A percentile compares a stretch with the other conserved stretches of the same genome.
phyloP scores from a whole-genome alignment of 2,329 filamentous ascomycete genomes.

The Mollisia scopiformis region DNA sequence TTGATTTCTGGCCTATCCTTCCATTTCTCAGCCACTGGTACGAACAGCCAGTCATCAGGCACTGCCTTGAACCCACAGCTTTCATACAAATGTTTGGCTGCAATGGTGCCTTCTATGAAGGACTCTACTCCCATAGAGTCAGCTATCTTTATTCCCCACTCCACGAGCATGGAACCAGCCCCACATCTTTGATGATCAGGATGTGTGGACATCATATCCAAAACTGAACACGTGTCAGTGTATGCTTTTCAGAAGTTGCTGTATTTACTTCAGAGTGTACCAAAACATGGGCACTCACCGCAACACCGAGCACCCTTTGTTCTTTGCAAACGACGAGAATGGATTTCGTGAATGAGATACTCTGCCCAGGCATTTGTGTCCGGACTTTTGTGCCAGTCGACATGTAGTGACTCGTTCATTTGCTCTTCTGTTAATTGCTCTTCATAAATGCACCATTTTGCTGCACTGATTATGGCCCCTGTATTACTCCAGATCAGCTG shows the following conservation, averaged over 20 bases:
- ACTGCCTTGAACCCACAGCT: conserved; percentile 20
- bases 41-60: conserved; percentile 9
- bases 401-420: conserved; percentile 12
- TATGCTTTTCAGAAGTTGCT: neutral
- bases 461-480: conserved; percentile 22
- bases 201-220: conserved; percentile 42
- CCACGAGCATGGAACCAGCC: conserved; percentile 42
- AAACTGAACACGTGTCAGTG: neutral
- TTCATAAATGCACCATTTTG: conserved; percentile 22
- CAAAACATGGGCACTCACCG: conserved; percentile 18
- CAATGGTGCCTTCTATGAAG: conserved; percentile 10
- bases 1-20: conserved; percentile 16
- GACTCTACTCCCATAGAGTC: conserved; percentile 37
- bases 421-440: conserved; percentile 16
- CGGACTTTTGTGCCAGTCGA: conserved; percentile 24
- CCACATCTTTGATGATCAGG: conserved; percentile 43
- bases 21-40: conserved; percentile 23
- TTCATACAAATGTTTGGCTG: conserved; percentile 24
- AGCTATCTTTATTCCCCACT: conserved; percentile 45
- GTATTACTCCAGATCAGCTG: neutral
- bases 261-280: no score
- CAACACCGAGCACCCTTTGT: conserved; percentile 19
- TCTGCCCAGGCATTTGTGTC: conserved; percentile 24
- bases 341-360: conserved; percentile 16
- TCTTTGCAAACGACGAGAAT: conserved; percentile 13